phyloP scores from a whole-genome alignment of 2,329 filamentous ascomycete species.

The Talaromyces piceae region DNA sequence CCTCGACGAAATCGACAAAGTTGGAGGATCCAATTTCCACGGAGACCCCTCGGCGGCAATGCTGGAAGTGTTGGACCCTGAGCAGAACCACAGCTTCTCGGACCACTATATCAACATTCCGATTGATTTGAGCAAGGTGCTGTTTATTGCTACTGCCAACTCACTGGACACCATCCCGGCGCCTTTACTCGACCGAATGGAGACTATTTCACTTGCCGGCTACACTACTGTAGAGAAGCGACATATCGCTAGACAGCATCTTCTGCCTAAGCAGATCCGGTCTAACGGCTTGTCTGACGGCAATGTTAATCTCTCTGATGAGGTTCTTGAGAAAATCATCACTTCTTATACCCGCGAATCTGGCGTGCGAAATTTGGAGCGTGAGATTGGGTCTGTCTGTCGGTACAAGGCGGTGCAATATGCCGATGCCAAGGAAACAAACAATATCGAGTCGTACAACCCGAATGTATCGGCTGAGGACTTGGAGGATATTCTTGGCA shows the following conservation, averaged over 20 bases:
- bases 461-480: slow-evolving; percentile 68
- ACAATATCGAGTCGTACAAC: slow-evolving; percentile 61
- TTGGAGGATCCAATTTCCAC: slow-evolving; percentile 83
- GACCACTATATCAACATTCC: slow-evolving; percentile 97
- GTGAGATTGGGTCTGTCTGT: slow-evolving; percentile 90
- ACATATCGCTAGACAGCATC: slow-evolving; percentile 83
- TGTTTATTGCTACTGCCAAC: slow-evolving; percentile 97
- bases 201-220: slow-evolving; percentile 84
- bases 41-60: slow-evolving; percentile 95
- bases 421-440: slow-evolving; percentile 76
- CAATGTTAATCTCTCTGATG: slow-evolving; percentile 68
- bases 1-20: slow-evolving; percentile 96
- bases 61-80: slow-evolving; percentile 94
- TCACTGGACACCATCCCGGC: slow-evolving; percentile 87
- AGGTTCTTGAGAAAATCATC: slow-evolving; percentile 90
- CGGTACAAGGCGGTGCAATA: slow-evolving; percentile 92
- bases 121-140: slow-evolving; percentile 88
- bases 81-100: slow-evolving; percentile 90
- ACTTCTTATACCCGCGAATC: slow-evolving; percentile 94
- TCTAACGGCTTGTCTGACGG: slow-evolving; percentile 75
- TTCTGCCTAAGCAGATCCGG: slow-evolving; percentile 93
- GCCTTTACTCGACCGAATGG: slow-evolving; percentile 94
- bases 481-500: slow-evolving; percentile 82
- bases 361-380: slow-evolving; percentile 90
- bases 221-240: slow-evolving; percentile 97